These are phyloP conservation scores for Nitzschia putrida DNA, from an alignment of 108 stramenopile species.

Conservation along the genomic window DNA sequence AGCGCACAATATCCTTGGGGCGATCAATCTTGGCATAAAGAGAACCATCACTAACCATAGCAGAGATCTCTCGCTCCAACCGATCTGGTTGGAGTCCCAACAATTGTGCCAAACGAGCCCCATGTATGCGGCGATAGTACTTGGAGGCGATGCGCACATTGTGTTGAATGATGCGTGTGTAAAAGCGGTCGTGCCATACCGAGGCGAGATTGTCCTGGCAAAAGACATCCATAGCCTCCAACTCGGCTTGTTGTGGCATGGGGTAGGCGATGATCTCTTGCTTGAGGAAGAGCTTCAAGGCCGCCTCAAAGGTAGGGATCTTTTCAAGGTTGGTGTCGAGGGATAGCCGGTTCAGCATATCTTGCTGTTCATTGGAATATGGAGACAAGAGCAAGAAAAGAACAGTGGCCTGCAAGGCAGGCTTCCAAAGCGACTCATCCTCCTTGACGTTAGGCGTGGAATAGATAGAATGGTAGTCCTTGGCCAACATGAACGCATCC, in stretches of 20 bases:
- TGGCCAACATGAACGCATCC: slow-evolving; percentile 90
- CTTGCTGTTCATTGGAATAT: slow-evolving; percentile 84
- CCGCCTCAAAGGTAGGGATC: slow-evolving; percentile 48
- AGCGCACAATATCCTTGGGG: slow-evolving; percentile 90
- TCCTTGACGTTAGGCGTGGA: slow-evolving; percentile 49
- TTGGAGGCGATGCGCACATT: slow-evolving; percentile 87
- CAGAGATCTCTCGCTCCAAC: slow-evolving; percentile 79
- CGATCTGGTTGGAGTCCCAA: slow-evolving; percentile 69
- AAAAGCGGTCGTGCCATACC: slow-evolving; percentile 81
- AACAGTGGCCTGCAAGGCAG: slow-evolving; percentile 84
- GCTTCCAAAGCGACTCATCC: slow-evolving; percentile 69
- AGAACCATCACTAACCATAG: slow-evolving; percentile 85
- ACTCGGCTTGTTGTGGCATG: slow-evolving; percentile 65
- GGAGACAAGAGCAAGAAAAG: slow-evolving; percentile 85
- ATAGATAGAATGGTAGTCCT: slow-evolving; percentile 92
- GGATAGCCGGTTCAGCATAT: slow-evolving; percentile 89
- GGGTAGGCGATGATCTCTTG: slow-evolving; percentile 95
- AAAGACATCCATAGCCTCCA: slow-evolving; percentile 72
- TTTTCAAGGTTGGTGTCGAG: slow-evolving; percentile 76
- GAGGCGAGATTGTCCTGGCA: slow-evolving; percentile 51
- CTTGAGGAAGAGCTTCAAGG: slow-evolving; percentile 64
- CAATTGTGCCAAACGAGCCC: slow-evolving; percentile 85
- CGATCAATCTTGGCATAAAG: slow-evolving; percentile 94
- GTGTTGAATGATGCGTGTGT: slow-evolving; percentile 94
- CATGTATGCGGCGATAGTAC: slow-evolving; percentile 92